phyloP scores from a whole-genome alignment of 371 early-diverging fungal species.

The Saksenaea vasiformis region DNA sequence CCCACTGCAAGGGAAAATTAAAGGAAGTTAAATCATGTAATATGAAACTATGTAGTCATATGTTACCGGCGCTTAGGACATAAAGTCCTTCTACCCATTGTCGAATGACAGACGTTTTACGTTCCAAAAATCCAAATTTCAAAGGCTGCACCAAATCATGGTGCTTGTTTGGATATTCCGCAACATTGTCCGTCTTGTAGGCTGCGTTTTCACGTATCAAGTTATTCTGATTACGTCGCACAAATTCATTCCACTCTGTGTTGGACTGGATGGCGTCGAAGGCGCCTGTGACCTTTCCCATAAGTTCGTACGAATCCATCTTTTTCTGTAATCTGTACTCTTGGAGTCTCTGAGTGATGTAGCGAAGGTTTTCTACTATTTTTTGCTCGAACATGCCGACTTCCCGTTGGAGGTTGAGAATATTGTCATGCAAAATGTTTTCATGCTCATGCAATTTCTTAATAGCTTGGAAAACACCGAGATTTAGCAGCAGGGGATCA shows the following conservation, averaged over 20 bases:
- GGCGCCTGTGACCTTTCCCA: slow-evolving; percentile 23
- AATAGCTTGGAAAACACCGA: slow-evolving; percentile 32
- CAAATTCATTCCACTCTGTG: slow-evolving; percentile 50
- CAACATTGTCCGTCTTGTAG: slow-evolving; percentile 42
- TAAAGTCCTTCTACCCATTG: slow-evolving; percentile 41
- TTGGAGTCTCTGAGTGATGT: slow-evolving; percentile 27
- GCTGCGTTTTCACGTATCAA: slow-evolving; percentile 39
- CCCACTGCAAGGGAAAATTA: slow-evolving; percentile 33
- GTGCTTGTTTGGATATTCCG: slow-evolving; percentile 43
- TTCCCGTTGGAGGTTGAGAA: slow-evolving; percentile 45
- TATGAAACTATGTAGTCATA: not conserved
- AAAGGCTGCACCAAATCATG: slow-evolving; percentile 33
- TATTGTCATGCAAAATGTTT: slow-evolving; percentile 43
- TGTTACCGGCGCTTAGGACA: slow-evolving; percentile 44
- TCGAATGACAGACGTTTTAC: slow-evolving; percentile 26
- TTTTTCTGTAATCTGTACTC: slow-evolving; percentile 36
- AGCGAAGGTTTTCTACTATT: slow-evolving; percentile 34
- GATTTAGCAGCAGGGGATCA: slow-evolving; percentile 43
- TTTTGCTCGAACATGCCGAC: slow-evolving; percentile 41
- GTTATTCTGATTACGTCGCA: slow-evolving; percentile 32
- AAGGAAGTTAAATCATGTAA: not conserved
- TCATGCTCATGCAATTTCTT: slow-evolving; percentile 39
- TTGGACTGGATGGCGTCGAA: slow-evolving; percentile 29
- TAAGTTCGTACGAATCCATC: slow-evolving; percentile 26
- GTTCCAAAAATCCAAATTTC: slow-evolving; percentile 43